Evolutionary conservation across 106 monocot genomes (phyloP), one percentile per base, ranked within the genome.

Genomic region (Cymbidium sinense): DNA sequence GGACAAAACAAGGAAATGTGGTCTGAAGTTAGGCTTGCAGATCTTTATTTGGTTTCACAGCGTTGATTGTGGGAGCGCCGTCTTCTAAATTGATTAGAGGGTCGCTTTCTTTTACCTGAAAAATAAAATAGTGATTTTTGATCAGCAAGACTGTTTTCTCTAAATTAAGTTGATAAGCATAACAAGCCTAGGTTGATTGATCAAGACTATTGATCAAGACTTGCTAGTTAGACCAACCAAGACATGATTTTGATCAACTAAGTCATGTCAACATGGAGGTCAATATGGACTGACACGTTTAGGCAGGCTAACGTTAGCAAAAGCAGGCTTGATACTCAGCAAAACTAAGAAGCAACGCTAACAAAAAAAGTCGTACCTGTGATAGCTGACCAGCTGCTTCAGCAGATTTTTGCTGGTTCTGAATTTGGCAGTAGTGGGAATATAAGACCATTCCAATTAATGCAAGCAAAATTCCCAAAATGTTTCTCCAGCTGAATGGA

Each of bases 401-500:
- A 79, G 37, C 83, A 64, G 82, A 77, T 78, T 88, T 91, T 47
- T 91, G 87, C 78, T 85, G 87, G 81, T 21, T 87, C 55, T 91
- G 87, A 43, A 62, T 44, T 23, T 83, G 74, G 79, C 87, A 88
- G 43, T 84, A 81, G 71, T 86, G 88, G 13, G 91, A 91, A 78
- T 88, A 91, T 23, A 82, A 73, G 27, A 91, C 69, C 91, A 91
- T 91, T 47, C 88, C 91, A 64, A 87, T 81, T 62, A 91, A 81
- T 71, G 91, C 91, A 84, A 91, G 52, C 29, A 86, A 71, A 80
- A 88, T 88, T 43, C 91, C 91, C 47, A 81, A 80, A 62, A 88
- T 88, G 73, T 91, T 91, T 64, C 91, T 81, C 88, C 91, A 91
- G 85, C 91, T 88, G 61, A 91, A 91, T 52, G 91, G 91, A 86